Evolutionary conservation across 768 basidiomycete genomes (phyloP).

Genomic region (Crassisporium funariophilum): DNA sequence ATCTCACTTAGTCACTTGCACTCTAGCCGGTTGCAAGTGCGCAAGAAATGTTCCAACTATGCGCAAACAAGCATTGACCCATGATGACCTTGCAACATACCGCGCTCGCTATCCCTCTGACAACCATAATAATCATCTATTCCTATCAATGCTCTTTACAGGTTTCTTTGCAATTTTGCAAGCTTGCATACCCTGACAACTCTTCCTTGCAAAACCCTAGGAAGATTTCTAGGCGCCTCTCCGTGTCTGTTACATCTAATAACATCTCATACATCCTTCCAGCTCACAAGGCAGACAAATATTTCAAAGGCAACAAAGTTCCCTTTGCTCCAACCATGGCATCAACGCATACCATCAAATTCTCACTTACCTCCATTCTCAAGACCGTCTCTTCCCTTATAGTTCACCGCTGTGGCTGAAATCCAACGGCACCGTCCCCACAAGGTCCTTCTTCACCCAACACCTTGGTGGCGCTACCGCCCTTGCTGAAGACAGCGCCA

Average conservation of each 20-base stretch:
- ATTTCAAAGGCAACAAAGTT: neutral
- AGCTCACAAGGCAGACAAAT: neutral
- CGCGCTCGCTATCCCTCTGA: neutral
- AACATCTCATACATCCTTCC: neutral
- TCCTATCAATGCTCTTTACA: constrained; percentile 25
- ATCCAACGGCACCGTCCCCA: neutral
- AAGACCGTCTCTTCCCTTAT: neutral
- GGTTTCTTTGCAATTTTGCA: neutral
- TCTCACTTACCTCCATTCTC: neutral
- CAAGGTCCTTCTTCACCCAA: neutral
- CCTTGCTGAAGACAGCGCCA: neutral
- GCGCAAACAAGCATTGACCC: constrained; percentile 27
- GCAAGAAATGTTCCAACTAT: constrained; percentile 3
- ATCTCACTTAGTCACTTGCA: neutral
- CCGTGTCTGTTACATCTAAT: neutral
- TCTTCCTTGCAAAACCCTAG: neutral
- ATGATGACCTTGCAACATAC: constrained; percentile 9
- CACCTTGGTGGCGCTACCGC: neutral
- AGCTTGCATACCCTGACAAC: neutral
- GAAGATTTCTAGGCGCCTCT: neutral
- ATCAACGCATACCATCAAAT: neutral
- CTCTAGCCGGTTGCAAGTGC: constrained; percentile 5
- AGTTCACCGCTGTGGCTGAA: neutral
- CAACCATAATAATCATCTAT: constrained; percentile 26
- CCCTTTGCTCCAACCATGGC: neutral